Base-by-base conservation (phyloP, 805 yeast genomes). In the Wickerhamomyces rabaulensis region DNA sequence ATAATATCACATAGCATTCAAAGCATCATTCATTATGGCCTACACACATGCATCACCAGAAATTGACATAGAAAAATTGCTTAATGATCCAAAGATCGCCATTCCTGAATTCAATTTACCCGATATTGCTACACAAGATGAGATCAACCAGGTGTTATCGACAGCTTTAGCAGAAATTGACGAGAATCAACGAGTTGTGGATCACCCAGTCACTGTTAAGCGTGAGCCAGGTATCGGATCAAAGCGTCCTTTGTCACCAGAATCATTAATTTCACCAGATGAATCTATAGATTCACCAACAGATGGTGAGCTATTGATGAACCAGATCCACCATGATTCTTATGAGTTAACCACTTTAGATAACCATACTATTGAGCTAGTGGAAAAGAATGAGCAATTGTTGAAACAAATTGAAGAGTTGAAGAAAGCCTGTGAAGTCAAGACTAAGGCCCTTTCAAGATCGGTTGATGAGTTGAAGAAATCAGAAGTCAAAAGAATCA, bases 401-500 rank as follows among this genome's bases (percentile, higher is more conserved):
- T 29, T 42, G 4, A 9, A 41, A 21, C 47, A 50, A 35, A 13
- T 36, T 16, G 59, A 59, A 48, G 56, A 64, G 20, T 43, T 66
- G 35, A 65, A 64, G 41, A 62, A 61, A 40, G 53, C 65, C n/a
- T 64, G 63, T 43, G 59, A 66, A 7, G 60, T 58, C 39, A 61
- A 67, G 15, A 57, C 65, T 33, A 53, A 60, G 16, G 66, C 65
- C 35, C 50, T 69, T 45, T 63, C 66, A 39, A 64, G 57, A 31
- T 48, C 66, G 10, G 49, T 69, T 52, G 48, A 48, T 36, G 64
- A 61, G 40, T 50, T 69, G 43, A 67, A 63, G 45, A 67, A 63
- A 41, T 66, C 69, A 41, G 74, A 70, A 52, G 52, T 55, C 42
- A 62, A 60, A 51, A 64, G 73, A 56, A 60, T 69, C 3, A 63